Evolutionary conservation across 148 eudicot genomes (phyloP).

Genomic region (Heliosperma pusillum): DNA sequence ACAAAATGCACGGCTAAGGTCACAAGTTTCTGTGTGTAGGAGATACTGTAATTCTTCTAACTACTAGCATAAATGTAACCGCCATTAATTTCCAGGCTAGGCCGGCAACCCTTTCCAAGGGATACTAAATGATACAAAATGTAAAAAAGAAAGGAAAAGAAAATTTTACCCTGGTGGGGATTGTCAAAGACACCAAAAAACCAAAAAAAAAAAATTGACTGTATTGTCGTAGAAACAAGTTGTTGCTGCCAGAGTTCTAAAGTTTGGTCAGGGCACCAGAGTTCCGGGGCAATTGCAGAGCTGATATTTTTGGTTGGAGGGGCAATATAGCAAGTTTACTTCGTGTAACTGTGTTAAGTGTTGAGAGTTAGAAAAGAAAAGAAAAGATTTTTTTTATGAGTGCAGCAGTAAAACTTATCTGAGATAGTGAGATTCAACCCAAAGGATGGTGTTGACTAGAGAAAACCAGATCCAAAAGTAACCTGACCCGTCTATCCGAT

Average conservation of each 20-base stretch:
- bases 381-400: not conserved
- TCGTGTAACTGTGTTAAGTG: not conserved
- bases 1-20: not conserved
- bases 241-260: too few species aligned
- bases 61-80: constrained; percentile 8
- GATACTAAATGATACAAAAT: not conserved
- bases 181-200: not conserved
- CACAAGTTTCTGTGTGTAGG: not conserved
- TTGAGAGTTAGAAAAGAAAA: not conserved
- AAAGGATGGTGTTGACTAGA: not conserved
- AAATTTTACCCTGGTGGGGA: not conserved
- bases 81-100: not conserved
- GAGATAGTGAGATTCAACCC: too few species aligned
- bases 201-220: not conserved
- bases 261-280: not conserved
- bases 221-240: not conserved
- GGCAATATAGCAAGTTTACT: not conserved
- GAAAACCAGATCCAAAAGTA: not conserved
- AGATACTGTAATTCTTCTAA: not conserved
- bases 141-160: not conserved
- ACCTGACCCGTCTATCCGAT: not conserved
- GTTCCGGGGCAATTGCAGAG: not conserved
- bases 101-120: not conserved
- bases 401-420: too few species aligned
- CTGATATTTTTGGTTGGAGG: not conserved